phyloP scores from a whole-genome alignment of 225 moss, liverwort and hornwort species.

The Polytrichum formosum region DNA sequence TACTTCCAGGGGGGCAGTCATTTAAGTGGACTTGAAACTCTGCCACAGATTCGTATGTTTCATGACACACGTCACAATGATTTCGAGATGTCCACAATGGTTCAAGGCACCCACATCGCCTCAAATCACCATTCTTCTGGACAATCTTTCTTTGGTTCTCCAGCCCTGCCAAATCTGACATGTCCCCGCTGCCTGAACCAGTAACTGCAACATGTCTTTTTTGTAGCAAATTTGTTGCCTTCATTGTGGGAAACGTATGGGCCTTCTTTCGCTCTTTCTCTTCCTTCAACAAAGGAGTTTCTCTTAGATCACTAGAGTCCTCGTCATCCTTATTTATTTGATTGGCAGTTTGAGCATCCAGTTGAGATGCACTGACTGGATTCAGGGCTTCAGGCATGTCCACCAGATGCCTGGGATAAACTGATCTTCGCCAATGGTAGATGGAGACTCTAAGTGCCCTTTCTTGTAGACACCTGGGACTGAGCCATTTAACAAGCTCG shows the following conservation, averaged over 20 bases:
- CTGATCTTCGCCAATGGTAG: slow-evolving; percentile 68
- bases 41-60: slow-evolving; percentile 57
- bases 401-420: slow-evolving; percentile 37
- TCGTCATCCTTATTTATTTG: not conserved
- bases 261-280: slow-evolving; percentile 14
- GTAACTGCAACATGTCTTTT: slow-evolving; percentile 50
- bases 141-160: slow-evolving; percentile 23
- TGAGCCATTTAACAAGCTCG: slow-evolving; percentile 76
- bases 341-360: slow-evolving; percentile 7
- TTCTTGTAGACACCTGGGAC: slow-evolving; percentile 61
- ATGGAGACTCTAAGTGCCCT: slow-evolving; percentile 62
- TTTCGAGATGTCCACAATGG: slow-evolving; percentile 69
- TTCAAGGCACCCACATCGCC: slow-evolving; percentile 81
- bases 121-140: slow-evolving; percentile 33
- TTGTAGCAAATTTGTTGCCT: slow-evolving; percentile 63
- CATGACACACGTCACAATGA: slow-evolving; percentile 78
- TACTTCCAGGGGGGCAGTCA: slow-evolving; percentile 40
- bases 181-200: slow-evolving; percentile 17
- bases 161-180: slow-evolving; percentile 11
- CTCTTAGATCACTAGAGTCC: slow-evolving; percentile 8
- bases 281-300: slow-evolving; percentile 9
- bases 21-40: slow-evolving; percentile 68
- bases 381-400: slow-evolving; percentile 28
- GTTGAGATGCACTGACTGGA: slow-evolving; percentile 14
- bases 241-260: slow-evolving; percentile 35